Conservation (phyloP, 2,329 filamentous ascomycete genomes). For the Didymosphaeria variabile region DNA sequence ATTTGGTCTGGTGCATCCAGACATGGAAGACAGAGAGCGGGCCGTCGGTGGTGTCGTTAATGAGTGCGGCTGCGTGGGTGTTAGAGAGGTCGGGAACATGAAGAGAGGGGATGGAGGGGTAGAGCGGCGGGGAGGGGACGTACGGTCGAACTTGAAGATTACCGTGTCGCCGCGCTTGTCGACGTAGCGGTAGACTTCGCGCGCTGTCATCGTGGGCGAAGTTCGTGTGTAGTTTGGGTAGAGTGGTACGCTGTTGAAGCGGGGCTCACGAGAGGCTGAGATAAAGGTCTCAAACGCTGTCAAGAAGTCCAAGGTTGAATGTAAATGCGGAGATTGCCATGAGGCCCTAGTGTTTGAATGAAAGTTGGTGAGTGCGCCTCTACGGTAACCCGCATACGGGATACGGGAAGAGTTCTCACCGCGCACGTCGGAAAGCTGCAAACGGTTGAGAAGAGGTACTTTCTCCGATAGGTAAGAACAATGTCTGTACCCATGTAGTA, state of each 20-base stretch:
- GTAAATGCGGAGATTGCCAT: background rate
- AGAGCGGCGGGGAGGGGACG: background rate
- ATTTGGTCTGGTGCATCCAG: constrained; percentile 14
- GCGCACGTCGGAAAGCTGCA: background rate
- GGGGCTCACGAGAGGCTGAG: background rate
- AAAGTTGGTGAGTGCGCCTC: background rate
- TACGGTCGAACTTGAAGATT: constrained; percentile 29
- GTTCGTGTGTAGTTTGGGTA: background rate
- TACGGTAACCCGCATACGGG: constrained; percentile 8
- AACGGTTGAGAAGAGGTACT: background rate
- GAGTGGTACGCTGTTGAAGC: background rate
- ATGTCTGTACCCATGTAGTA: background rate
- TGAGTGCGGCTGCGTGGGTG: constrained; percentile 2
- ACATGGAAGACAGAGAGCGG: constrained; percentile 24
- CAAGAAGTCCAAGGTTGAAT: background rate
- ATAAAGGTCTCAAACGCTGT: background rate
- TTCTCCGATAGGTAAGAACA: background rate
- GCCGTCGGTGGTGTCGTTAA: constrained; percentile 18
- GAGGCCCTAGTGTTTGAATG: background rate
- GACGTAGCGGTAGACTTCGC: constrained; percentile 26
- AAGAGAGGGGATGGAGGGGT: background rate
- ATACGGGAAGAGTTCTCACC: background rate
- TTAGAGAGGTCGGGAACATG: background rate
- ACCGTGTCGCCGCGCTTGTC: constrained; percentile 23
- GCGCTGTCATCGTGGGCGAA: constrained; percentile 15